phyloP scores from a whole-genome alignment of 306 rosid genomes.

The Dryas alaskensis region DNA sequence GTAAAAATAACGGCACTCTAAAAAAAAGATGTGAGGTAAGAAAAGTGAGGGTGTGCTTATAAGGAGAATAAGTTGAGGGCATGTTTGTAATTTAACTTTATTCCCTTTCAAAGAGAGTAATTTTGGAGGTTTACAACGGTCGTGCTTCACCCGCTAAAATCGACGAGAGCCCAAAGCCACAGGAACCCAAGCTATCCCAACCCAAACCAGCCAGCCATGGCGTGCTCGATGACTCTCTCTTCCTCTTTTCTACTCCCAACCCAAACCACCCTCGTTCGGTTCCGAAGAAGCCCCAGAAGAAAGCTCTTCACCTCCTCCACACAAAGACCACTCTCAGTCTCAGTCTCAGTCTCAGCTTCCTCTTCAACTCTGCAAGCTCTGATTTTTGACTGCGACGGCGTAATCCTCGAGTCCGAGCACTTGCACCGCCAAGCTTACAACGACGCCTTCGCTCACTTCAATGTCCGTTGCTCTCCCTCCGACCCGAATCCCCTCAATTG shows the following conservation, averaged over 20 bases:
- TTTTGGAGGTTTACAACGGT: constrained; percentile 37
- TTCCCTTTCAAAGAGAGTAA: background rate
- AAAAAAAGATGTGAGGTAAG: too few species aligned
- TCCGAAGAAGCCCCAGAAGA: constrained; percentile 3
- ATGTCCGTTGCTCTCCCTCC: constrained; percentile 55
- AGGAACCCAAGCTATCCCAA: constrained; percentile 6
- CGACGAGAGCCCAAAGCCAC: constrained; percentile 42
- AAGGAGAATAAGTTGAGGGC: too few species aligned
- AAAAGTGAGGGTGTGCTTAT: too few species aligned
- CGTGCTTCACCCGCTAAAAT: constrained; percentile 28
- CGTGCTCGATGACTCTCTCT: constrained; percentile 37
- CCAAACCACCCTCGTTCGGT: constrained; percentile 20
- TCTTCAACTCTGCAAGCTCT: constrained; percentile 60
- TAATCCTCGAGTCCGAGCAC: constrained; percentile 89
- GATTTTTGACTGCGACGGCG: constrained; percentile 91
- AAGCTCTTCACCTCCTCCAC: constrained; percentile 14
- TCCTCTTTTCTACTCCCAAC: constrained; percentile 25
- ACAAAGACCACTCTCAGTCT: constrained; percentile 34
- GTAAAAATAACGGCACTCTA: too few species aligned
- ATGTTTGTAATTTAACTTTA: too few species aligned
- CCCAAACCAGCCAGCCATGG: constrained; percentile 39
- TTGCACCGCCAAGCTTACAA: constrained; percentile 92
- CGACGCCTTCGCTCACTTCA: constrained; percentile 75
- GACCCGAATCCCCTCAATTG: constrained; percentile 59
- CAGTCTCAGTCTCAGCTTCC: constrained; percentile 46